phyloP scores from a whole-genome alignment of 192 early-diverging fungal genomes.

The Dimargaris verticillata region DNA sequence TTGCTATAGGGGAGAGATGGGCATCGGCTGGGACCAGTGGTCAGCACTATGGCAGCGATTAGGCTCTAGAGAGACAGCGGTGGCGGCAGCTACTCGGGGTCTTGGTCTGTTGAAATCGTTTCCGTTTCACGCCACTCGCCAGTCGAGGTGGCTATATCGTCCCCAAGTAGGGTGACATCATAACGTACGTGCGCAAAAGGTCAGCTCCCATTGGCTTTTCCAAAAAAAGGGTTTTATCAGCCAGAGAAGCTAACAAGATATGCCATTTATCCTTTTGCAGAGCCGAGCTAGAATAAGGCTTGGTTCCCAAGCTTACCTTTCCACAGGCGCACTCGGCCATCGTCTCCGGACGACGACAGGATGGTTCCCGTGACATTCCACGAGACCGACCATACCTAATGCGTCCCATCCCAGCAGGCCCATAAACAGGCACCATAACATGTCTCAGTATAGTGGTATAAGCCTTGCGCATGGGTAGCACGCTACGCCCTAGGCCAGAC shows the following conservation, averaged over 20 bases:
- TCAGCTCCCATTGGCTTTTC: neutral
- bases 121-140: constrained; percentile 7
- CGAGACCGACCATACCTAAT: constrained; percentile 60
- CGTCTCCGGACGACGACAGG: constrained; percentile 61
- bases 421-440: neutral
- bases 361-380: constrained; percentile 81
- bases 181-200: neutral
- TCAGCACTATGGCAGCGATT: too few species aligned
- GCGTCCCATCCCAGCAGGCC: neutral
- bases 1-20: too few species aligned
- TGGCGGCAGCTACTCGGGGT: neutral
- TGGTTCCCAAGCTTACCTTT: constrained; percentile 29
- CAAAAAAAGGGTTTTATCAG: neutral
- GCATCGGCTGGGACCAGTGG: too few species aligned
- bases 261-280: neutral
- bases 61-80: too few species aligned
- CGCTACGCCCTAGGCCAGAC: too few species aligned
- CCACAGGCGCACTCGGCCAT: constrained; percentile 70
- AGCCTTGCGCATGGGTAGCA: neutral
- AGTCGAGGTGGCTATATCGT: neutral
- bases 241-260: neutral
- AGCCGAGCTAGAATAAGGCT: neutral
- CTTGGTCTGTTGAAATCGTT: constrained; percentile 6
- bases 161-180: neutral
- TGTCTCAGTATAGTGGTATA: neutral